Percentiles rank a stretch among this genome's conserved stretches.
Conservation (phyloP, 1,139 yeast species). For the Candida glucosophila region DNA sequence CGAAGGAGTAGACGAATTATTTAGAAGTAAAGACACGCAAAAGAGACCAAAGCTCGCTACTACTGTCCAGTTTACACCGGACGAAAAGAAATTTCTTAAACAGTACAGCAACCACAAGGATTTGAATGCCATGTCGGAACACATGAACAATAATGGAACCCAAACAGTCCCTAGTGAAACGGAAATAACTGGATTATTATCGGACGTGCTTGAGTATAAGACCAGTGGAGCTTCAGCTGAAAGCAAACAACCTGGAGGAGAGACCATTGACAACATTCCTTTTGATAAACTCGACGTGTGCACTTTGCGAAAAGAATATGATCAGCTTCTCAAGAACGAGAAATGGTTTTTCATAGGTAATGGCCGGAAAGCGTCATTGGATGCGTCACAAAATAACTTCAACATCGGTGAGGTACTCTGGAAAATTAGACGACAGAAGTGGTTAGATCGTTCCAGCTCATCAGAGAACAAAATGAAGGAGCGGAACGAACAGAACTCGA, state of each 20-base stretch:
- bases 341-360: slow-evolving; percentile 1
- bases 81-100: too few relatives aligned
- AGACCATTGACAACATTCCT: too few relatives aligned
- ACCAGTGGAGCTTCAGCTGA: slow-evolving; percentile 12
- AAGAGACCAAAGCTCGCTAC: slow-evolving; percentile 7
- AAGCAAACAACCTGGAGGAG: slow-evolving; percentile 6
- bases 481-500: slow-evolving; percentile 17
- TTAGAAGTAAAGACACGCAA: too few relatives aligned
- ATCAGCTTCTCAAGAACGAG: slow-evolving; percentile 3
- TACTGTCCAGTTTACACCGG: too few relatives aligned
- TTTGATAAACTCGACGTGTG: slow-evolving; percentile 21
- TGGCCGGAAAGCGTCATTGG: slow-evolving; percentile 7
- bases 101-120: too few relatives aligned
- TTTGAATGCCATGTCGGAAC: too few relatives aligned
- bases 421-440: slow-evolving; percentile 49
- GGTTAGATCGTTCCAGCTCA: slow-evolving; percentile 29
- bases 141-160: too few relatives aligned
- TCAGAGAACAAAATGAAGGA: slow-evolving; percentile 8
- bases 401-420: slow-evolving; percentile 46
- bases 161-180: too few relatives aligned
- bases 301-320: slow-evolving; percentile 19
- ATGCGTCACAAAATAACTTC: not conserved
- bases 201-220: slow-evolving; percentile 5
- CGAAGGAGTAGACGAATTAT: too few relatives aligned
- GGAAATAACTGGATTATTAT: too few relatives aligned